phyloP scores from a whole-genome alignment of 169 alveolate genomes.

The Plasmodium vinckei region DNA sequence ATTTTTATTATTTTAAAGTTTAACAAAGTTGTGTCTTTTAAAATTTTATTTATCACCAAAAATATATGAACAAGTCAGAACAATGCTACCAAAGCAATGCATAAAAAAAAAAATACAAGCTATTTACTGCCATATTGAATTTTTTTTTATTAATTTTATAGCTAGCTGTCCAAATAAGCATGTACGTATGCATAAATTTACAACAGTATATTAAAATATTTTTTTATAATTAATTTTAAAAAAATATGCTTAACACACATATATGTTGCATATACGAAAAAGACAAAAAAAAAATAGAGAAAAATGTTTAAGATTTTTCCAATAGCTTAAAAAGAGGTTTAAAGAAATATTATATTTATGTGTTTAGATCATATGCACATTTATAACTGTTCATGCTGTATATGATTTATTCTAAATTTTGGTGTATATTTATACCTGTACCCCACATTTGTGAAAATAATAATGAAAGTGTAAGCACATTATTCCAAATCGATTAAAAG shows the following conservation, averaged over 20 bases:
- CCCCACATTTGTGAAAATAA: too few species aligned
- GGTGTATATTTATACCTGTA: too few species aligned
- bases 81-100: constrained; percentile 10
- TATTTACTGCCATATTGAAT: not conserved
- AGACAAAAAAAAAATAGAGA: not conserved
- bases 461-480: too few species aligned
- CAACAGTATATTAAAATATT: not conserved
- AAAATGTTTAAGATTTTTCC: not conserved
- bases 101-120: constrained; percentile 43
- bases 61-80: constrained; percentile 18
- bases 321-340: not conserved
- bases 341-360: not conserved
- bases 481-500: too few species aligned
- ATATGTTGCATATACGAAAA: not conserved
- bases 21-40: too few species aligned
- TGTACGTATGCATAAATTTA: not conserved
- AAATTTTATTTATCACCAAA: too few species aligned
- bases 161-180: not conserved
- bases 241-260: not conserved
- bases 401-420: not conserved
- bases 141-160: constrained; percentile 28
- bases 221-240: not conserved
- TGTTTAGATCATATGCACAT: not conserved
- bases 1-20: too few species aligned
- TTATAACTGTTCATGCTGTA: not conserved